Evolutionary conservation across 1,284 basidiomycete genomes (phyloP).

Genomic region (Naganishia sp.): DNA sequence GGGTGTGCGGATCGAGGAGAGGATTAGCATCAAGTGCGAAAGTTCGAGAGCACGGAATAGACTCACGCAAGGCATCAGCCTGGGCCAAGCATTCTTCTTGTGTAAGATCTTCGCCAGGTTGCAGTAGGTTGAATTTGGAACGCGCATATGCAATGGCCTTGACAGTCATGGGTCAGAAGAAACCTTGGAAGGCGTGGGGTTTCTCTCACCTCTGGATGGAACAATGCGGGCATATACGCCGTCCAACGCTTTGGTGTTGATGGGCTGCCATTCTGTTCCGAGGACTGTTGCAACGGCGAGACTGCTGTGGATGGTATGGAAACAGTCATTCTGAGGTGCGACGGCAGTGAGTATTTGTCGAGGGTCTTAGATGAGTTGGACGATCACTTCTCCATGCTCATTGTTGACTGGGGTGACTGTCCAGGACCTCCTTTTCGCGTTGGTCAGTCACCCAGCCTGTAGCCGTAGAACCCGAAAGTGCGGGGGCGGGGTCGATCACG

Average conservation of each 20-base stretch:
- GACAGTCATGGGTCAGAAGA: background rate
- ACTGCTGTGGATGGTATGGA: background rate
- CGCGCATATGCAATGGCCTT: constrained; percentile 45
- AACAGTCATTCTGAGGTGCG: constrained; percentile 3
- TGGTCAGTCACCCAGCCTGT: constrained; percentile 6
- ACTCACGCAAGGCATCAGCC: constrained; percentile 41
- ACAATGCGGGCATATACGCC: constrained; percentile 23
- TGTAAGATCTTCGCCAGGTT: constrained; percentile 36
- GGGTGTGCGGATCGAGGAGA: background rate
- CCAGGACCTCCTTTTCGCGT: background rate
- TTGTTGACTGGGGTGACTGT: too few species aligned
- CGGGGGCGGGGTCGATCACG: constrained; percentile 22
- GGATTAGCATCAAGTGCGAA: background rate
- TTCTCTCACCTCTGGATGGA: constrained; percentile 24
- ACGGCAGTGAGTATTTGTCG: background rate
- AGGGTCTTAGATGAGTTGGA: background rate
- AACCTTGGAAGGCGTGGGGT: too few species aligned
- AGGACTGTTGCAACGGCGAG: background rate
- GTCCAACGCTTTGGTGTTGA: constrained; percentile 17
- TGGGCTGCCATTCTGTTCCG: background rate
- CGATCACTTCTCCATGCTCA: background rate
- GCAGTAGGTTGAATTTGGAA: constrained; percentile 40
- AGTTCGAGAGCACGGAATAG: background rate
- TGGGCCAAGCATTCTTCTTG: constrained; percentile 39
- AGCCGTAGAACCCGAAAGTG: constrained; percentile 4